Base-by-base conservation (phyloP, 306 rosid genomes). In the Aeschynomene evenia region DNA sequence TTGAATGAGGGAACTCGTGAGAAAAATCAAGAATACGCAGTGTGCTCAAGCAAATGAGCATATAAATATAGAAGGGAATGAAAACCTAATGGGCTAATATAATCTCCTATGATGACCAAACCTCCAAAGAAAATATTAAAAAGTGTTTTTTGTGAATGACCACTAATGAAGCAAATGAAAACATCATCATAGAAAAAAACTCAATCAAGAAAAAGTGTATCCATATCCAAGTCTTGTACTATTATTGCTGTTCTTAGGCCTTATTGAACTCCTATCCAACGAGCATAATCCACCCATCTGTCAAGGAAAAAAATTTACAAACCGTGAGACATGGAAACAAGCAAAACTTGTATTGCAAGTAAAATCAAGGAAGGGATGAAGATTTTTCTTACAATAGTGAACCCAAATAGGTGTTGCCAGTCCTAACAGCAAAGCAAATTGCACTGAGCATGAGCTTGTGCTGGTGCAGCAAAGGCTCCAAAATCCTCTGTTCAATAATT, bases 281-380 rank as follows among this genome's bases (percentile, higher is more conserved):
- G 95, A 67, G 97, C 97, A 84, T 91, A 91, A 72, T 91, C 97
- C 68, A 91, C 97, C 97, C 97, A 91, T 76, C 97, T 91, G 89
- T 48, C 73, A 84, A 31, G 26, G 22, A 36, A 70, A 36, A 70
- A 66, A n/a, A 71, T 56, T 51, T 16, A 43, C 43, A 22, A 51
- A 70, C n/a, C 16, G 76, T 49, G 66, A 77, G 60, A 31, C 20
- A 8, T 20, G 2, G 5, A 23, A 43, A 61, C 49, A 51, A 74
- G 45, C 20, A 52, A 51, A 34, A 26, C 53, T 51, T 9, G 7
- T n/a, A 43, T 28, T 15, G 18, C 31, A 63, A 55, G 51, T 28
- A n/a, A n/a, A 63, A 60, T 59, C 36, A 60, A 34, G 42, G 31
- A 19, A 46, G 58, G 46, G 34, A 49, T 46, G 11, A 42, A 40